Base-by-base conservation (phyloP, 768 basidiomycete species). In the Boletus vinaceobasis region DNA sequence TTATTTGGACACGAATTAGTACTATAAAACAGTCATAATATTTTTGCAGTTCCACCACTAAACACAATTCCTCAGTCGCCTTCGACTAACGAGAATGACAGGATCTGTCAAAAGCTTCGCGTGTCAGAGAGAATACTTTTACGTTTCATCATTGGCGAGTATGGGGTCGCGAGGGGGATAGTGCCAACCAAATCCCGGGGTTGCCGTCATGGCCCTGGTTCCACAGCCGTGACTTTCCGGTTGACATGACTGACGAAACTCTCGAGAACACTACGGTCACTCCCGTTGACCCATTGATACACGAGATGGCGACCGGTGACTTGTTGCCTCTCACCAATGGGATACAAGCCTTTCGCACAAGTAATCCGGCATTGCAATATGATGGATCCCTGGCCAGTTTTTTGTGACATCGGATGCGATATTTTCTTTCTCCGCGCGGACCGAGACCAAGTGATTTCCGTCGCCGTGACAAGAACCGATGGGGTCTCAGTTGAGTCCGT, bases 201-300 rank as follows among this genome's bases (percentile, higher is more conserved):
- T 23, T 15, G 7, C 32, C 23, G 17, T 48, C 31, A 60, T 5
- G 26, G 7, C 11, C 37, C 52, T 19, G 15, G 13, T 27, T 48
- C 47, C 29, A 49, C 13, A 21, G 48, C 42, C 5, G 26, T 32
- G 27, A 83, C 62, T 62, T 82, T 86, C 55, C 81, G 74, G 45
- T 74, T 77, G 23, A 89, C 70, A 74, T 90, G 88, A 56, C 81
- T 81, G 21, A 76, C 77, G 58, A 92, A 86, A 38, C 85, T 82
- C 62, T 89, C 87, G 43, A 87, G 86, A 48, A 87, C 44, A 0
- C 58, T 58, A 40, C 85, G 65, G 29, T 90, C 83, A 27, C 54
- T 64, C 0, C 90, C 90, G 47, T 73, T 73, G 21, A 84, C 63
- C 90, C 90, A 91, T 33, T 80, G 75, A 56, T 81, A 83, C 49